Evolutionary conservation across 768 basidiomycete species (phyloP), one percentile per base, ranked within the genome.

Genomic region (Russula compacta): DNA sequence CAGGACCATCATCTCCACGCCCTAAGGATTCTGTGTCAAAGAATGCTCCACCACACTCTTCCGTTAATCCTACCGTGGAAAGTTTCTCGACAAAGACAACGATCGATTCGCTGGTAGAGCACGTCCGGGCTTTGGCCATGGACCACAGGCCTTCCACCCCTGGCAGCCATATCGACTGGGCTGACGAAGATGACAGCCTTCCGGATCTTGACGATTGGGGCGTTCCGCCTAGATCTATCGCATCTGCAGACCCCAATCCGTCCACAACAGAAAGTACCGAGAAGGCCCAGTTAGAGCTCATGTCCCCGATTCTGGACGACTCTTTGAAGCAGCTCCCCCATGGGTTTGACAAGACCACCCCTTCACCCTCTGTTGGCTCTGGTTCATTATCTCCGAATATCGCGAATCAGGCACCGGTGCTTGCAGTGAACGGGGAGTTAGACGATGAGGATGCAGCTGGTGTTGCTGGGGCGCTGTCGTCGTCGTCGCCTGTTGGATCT

Each of bases 141-240:
- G 83, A 73, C 42, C 77, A 81, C 55, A 77, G 86, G 47, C 84
- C 87, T 12, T 74, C 80, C 15, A 86, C 87, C 1, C 87, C 87
- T 14, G 86, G 84, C 38, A 87, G 83, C 60, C 89, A 92, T 65
- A 86, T 92, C 60, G 89, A 92, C 72, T 93, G 91, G 91, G 91
- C 91, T 44, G 89, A 92, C 66, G 90, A 93, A 59, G 89, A 92
- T 64, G 81, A 82, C 62, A 84, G 81, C 63, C 75, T 93, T 2
- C 90, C 91, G 6, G 88, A 90, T 72, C 77, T 93, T 32, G 83
- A 92, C 69, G 91, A 93, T 69, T 93, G 91, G 91, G 89, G 85
- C 19, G 81, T 90, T 48, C 77, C 77, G 19, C 76, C 83, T 17
- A 73, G 71, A 19, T 71, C 73, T 57, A 63, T 46, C 47, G 60